Base-by-base conservation (phyloP, 768 basidiomycete species). In the Boletus pseudo-olivaceus region DNA sequence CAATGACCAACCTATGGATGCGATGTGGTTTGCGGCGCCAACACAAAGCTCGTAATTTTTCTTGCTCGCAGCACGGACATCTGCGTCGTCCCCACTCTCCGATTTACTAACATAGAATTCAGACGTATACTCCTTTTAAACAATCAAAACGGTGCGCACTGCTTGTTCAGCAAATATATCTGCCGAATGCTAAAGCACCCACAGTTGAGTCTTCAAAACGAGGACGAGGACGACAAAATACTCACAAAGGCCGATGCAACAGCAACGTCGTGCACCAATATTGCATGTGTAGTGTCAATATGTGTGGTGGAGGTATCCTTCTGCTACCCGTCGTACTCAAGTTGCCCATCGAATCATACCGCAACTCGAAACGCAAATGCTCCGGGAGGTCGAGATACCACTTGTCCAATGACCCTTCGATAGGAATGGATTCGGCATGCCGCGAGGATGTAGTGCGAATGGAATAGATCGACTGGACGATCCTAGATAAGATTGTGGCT, bases 241-340 rank as follows among this genome's bases (percentile, higher is more conserved):
- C 87, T 72, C 67, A 90, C 88, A 90, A 90, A 11, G 89, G 89
- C 17, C 89, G 81, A 67, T 91, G 88, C 47, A 91, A 70, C 29
- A 92, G 65, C 32, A 92, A 66, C 23, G 85, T 82, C 11, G 87
- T 81, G 64, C 87, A 88, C 90, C 90, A 92, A 63, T 90, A 91
- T 62, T 89, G 86, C 88, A 91, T 87, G 64, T 91, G 89, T 47
- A 92, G 72, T 38, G 85, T 87, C 52, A 91, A 71, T 26, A 88
- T 71, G 59, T 88, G 84, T 5, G 88, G 87, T 2, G 78, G 78
- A 7, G 80, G 80, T 19, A 75, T 66, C 15, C 69, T 19, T 70
- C 69, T 66, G 71, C 26, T 43, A 4, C 39, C 40, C 19, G 47
- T 55, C 29, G 54, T 41, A 19, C 49, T 55, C 52, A 58, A 54